Percentiles rank a stretch among this genome's conserved stretches.
These are phyloP conservation scores for Eucommia ulmoides DNA, from an alignment of 257 asterid genomes.

Conservation along the genomic window DNA sequence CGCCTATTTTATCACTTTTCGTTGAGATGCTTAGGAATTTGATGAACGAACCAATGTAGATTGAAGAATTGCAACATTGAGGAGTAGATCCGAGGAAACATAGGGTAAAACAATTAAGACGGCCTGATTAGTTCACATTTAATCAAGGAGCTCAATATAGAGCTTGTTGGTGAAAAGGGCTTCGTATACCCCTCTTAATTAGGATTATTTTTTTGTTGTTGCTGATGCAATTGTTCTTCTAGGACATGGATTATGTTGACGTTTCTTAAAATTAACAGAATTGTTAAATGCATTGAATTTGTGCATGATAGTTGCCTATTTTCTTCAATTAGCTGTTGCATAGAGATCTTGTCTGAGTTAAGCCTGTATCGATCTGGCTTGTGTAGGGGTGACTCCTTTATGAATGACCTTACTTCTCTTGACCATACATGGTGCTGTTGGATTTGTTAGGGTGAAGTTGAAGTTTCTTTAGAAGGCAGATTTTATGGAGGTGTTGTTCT, in stretches of 20 bases:
- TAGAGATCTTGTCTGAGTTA: neutral
- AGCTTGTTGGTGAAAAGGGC: neutral
- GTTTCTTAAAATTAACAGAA: too few species aligned
- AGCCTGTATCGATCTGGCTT: neutral
- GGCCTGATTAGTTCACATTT: too few species aligned
- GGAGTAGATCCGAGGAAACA: neutral
- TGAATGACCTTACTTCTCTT: too few species aligned
- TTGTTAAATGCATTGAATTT: neutral
- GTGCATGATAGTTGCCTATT: neutral
- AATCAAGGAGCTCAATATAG: neutral
- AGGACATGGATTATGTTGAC: too few species aligned
- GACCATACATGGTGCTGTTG: too few species aligned
- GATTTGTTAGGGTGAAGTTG: too few species aligned
- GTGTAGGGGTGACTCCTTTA: neutral
- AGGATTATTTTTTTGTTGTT: neutral
- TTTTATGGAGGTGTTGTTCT: too few species aligned
- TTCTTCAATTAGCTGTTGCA: neutral
- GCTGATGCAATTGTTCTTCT: neutral
- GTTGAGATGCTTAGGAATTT: too few species aligned
- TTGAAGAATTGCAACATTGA: neutral
- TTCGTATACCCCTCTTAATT: neutral
- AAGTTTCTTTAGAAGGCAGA: too few species aligned
- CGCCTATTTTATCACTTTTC: neutral
- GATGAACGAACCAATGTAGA: too few species aligned
- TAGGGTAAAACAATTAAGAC: too few species aligned